Base-by-base conservation (phyloP, 192 early-diverging fungal genomes). In the Chytriomyces confervae region DNA sequence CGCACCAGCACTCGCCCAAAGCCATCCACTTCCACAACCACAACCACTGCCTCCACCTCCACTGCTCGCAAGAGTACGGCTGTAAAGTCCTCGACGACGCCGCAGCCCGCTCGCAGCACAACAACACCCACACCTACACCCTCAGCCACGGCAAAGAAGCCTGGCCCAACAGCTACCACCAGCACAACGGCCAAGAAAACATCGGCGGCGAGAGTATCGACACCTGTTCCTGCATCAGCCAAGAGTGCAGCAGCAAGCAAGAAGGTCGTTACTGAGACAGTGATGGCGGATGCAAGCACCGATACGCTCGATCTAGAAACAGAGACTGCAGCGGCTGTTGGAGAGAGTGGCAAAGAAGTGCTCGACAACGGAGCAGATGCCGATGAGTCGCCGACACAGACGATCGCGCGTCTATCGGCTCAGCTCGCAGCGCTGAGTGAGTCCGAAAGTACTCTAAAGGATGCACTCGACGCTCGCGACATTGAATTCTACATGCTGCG, bases 401-500 rank as follows among this genome's bases (percentile, higher is more conserved):
- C 23, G 23, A 18, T 20, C 23, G 5, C 27, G 51, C 13, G 20
- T 8, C 29, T 13, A 6, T 20, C 11, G 51, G 60, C 70, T 20
- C 70, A 10, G 11, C 70, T 61, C 44, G 50, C 45, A 36, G 23
- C 61, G 7, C 36, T 50, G 44, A 7, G 61, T 45, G 53, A 57
- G 20, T 57, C 53, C 13, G 53, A 57, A 20, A 13, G 2, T 13
- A 13, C 13, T 0, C 61, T 74, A 36, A 45, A 74, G 57, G 7
- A 18, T 6, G 29, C 61, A 8, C 72, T 74, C 62, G 72, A 74
- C 11, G 13, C 61, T 29, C n/a, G 53, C 9, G 72, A 74, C 46
- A 74, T 74, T 63, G 72, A 74, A 48, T 36, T 74, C 27, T 62
- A 50, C 10, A 74, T 49, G 44, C 62, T 74, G 11, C 72, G 63